Evolutionary conservation across 257 asterid genomes (phyloP).

Genomic region (Salvia rosmarinus): DNA sequence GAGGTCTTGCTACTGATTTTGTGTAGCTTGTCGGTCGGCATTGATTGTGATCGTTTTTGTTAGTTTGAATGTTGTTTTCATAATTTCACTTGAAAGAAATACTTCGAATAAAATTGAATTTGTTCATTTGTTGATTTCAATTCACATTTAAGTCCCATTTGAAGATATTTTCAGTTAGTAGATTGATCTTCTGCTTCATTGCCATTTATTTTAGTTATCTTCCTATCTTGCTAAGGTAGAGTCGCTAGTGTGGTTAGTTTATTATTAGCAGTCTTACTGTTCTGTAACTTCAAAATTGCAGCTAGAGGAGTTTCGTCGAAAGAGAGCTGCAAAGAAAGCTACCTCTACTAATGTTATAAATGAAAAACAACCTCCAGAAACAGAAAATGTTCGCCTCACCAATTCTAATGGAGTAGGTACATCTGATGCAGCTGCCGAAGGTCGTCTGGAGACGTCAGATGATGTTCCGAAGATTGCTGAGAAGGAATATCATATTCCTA

Average conservation of each 20-base stretch:
- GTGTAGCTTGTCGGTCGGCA: conserved; percentile 10
- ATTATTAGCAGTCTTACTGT: conserved; percentile 16
- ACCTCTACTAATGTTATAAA: conserved; percentile 40
- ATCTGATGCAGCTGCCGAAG: conserved; percentile 53
- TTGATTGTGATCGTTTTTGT: conserved; percentile 31
- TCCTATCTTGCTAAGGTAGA: conserved; percentile 2
- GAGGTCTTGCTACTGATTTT: conserved; percentile 22
- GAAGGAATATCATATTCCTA: conserved; percentile 43
- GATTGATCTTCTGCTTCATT: conserved; percentile 4
- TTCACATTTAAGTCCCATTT: conserved; percentile 20
- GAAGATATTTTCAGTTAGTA: conserved; percentile 15
- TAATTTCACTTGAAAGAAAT: conserved; percentile 19
- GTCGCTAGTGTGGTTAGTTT: conserved; percentile 25
- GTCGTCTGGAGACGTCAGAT: conserved; percentile 41
- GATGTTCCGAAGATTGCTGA: conserved; percentile 39
- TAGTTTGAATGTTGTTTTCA: conserved; percentile 22
- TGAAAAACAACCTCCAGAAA: conserved; percentile 54
- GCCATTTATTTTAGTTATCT: conserved; percentile 17
- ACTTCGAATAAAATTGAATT: conserved; percentile 13
- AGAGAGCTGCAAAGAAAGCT: conserved; percentile 78
- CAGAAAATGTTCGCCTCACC: conserved; percentile 42
- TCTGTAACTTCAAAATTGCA: conserved; percentile 36
- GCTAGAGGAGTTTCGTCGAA: conserved; percentile 94
- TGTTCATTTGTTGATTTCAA: neutral
- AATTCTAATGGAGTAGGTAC: conserved; percentile 57